Conservation (phyloP, 352 stramenopile genomes). For the Discostella stelligera region DNA sequence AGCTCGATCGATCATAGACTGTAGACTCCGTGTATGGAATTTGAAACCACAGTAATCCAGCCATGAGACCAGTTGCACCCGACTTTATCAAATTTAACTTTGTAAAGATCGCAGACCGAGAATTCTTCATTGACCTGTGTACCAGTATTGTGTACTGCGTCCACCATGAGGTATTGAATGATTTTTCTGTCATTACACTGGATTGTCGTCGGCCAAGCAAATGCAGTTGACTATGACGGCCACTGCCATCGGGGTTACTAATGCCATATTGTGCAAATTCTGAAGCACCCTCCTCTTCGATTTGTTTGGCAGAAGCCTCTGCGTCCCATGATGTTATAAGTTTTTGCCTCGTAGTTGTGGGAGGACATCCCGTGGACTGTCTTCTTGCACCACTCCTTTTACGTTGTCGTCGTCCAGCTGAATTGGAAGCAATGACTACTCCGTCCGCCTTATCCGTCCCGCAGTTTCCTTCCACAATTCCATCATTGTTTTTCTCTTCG, state of each 20-base stretch:
- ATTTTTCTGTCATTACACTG: conserved; percentile 28
- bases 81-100: conserved; percentile 71
- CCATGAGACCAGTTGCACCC: conserved; percentile 57
- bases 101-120: conserved; percentile 69
- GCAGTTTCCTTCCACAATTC: background rate
- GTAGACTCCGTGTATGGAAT: conserved; percentile 58
- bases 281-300: conserved; percentile 39
- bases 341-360: conserved; percentile 40
- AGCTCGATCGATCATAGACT: conserved; percentile 59
- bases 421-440: background rate
- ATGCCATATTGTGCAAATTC: conserved; percentile 4
- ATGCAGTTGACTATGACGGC: background rate
- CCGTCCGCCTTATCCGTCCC: background rate
- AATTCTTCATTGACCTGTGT: conserved; percentile 70
- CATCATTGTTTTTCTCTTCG: conserved; percentile 5
- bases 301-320: conserved; percentile 47
- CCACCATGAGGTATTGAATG: conserved; percentile 61
- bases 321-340: conserved; percentile 68
- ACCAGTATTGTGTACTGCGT: conserved; percentile 64
- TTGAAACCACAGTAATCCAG: conserved; percentile 66
- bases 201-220: conserved; percentile 20
- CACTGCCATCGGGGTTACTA: background rate
- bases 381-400: background rate
- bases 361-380: conserved; percentile 14
- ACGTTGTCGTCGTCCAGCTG: conserved; percentile 2